These are phyloP conservation scores for Penicillium psychrofluorescens DNA, from an alignment of 495 filamentous ascomycete species.

Conservation along the genomic window DNA sequence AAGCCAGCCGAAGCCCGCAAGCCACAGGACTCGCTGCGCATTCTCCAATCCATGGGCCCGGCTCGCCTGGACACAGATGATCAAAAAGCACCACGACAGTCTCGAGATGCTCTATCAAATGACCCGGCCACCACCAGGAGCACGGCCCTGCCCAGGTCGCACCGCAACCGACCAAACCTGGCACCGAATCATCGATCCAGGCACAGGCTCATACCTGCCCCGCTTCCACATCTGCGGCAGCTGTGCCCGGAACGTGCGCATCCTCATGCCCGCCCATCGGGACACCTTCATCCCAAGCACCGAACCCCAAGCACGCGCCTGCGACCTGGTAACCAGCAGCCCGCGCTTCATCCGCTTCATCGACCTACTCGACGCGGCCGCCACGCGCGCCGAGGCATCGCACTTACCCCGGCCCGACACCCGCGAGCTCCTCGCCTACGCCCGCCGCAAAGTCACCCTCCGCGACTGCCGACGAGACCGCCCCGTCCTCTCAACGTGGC, in stretches of 20 bases:
- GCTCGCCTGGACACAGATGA: slow-evolving; percentile 58
- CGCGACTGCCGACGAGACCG: slow-evolving; percentile 50
- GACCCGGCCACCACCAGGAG: slow-evolving; percentile 37
- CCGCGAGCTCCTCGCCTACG: slow-evolving; percentile 42
- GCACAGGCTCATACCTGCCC: slow-evolving; percentile 38
- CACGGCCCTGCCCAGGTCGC: slow-evolving; percentile 45
- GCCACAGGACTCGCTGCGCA: slow-evolving; percentile 44
- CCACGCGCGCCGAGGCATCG: slow-evolving; percentile 35
- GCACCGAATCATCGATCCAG: slow-evolving; percentile 52
- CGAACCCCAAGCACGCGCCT: slow-evolving; percentile 28
- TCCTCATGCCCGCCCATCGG: slow-evolving; percentile 42
- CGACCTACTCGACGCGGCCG: slow-evolving; percentile 50
- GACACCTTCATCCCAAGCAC: slow-evolving; percentile 38
- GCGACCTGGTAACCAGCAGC: slow-evolving; percentile 43
- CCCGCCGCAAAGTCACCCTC: slow-evolving; percentile 40
- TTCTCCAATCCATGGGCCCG: slow-evolving; percentile 59
- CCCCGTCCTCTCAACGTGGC: slow-evolving; percentile 45
- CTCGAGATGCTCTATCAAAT: slow-evolving; percentile 48
- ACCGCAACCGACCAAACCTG: slow-evolving; percentile 41
- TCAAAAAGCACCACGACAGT: slow-evolving; percentile 46
- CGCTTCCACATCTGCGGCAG: slow-evolving; percentile 52
- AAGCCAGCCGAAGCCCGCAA: slow-evolving; percentile 29
- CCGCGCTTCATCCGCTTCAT: slow-evolving; percentile 55
- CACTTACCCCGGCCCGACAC: slow-evolving; percentile 35
- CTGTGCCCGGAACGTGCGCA: slow-evolving; percentile 45